Percentiles rank a stretch among this genome's conserved stretches.
These are phyloP conservation scores for Boletus huronensis DNA, from an alignment of 768 basidiomycete species.

Conservation along the genomic window DNA sequence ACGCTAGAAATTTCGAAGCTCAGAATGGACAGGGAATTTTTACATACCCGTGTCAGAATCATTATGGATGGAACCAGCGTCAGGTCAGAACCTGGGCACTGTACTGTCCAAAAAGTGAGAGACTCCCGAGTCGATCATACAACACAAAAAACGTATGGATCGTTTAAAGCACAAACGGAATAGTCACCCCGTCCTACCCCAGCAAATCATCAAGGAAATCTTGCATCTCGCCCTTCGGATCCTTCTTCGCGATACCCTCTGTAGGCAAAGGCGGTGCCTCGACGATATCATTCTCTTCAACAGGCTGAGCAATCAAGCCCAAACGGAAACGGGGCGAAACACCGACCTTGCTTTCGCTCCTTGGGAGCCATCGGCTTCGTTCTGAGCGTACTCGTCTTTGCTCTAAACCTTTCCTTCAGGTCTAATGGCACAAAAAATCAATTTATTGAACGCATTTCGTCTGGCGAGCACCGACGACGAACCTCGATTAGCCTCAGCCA, in stretches of 20 bases:
- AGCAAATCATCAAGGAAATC: constrained; percentile 70
- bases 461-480: constrained; percentile 7
- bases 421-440: constrained; percentile 35
- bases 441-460: background rate
- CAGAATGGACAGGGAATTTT: background rate
- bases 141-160: background rate
- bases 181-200: constrained; percentile 23
- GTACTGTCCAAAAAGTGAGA: background rate
- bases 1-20: background rate
- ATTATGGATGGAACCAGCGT: background rate
- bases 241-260: constrained; percentile 32
- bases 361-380: constrained; percentile 34
- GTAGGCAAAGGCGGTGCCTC: constrained; percentile 57
- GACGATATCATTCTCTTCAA: constrained; percentile 31
- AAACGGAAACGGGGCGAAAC: constrained; percentile 1
- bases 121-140: background rate
- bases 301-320: background rate
- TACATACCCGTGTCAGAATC: background rate
- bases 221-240: constrained; percentile 59
- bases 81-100: background rate
- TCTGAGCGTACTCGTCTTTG: constrained; percentile 48
- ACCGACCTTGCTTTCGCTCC: constrained; percentile 39
- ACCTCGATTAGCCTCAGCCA: constrained; percentile 78
- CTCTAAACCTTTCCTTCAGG: constrained; percentile 55
- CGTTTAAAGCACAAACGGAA: background rate